Conservation (phyloP, 257 asterid species). For the Catharanthus roseus region DNA sequence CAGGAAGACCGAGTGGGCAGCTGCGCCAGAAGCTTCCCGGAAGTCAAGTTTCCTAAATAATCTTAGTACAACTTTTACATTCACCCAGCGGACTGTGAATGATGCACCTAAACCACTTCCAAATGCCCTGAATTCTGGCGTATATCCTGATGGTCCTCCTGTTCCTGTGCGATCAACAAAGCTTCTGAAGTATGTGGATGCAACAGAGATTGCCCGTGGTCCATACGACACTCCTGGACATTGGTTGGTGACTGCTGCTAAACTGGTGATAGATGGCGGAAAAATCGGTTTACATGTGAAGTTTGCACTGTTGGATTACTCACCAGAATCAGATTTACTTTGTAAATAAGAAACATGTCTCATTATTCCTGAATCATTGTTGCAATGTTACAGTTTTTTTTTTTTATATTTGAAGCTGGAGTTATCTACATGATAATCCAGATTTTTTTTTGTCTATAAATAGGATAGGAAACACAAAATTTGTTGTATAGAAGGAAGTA, state of each 20-base stretch:
- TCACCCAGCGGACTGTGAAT: conserved; percentile 57
- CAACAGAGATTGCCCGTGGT: conserved; percentile 74
- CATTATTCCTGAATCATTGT: not conserved
- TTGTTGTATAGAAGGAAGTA: conserved; percentile 11
- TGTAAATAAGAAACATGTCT: conserved; percentile 26
- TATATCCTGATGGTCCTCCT: conserved; percentile 93
- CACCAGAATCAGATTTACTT: conserved; percentile 26
- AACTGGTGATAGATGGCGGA: conserved; percentile 71
- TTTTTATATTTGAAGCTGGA: not conserved
- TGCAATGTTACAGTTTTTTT: not conserved
- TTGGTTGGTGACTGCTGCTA: conserved; percentile 96
- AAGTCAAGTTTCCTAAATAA: conserved; percentile 69
- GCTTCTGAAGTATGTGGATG: conserved; percentile 70
- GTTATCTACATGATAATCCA: not conserved
- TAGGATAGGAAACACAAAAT: conserved; percentile 1
- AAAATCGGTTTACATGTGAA: conserved; percentile 90
- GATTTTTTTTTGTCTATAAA: conserved; percentile 7
- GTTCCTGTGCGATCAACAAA: conserved; percentile 65
- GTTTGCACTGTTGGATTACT: conserved; percentile 82
- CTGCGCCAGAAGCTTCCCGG: conserved; percentile 64
- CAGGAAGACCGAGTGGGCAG: conserved; percentile 88
- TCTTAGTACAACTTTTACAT: conserved; percentile 86
- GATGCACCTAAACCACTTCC: conserved; percentile 65
- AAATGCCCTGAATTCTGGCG: conserved; percentile 71
- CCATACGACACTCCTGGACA: conserved; percentile 88